Conservation (phyloP, 2,329 filamentous ascomycete species). For the Camptophora hylomeconis region DNA sequence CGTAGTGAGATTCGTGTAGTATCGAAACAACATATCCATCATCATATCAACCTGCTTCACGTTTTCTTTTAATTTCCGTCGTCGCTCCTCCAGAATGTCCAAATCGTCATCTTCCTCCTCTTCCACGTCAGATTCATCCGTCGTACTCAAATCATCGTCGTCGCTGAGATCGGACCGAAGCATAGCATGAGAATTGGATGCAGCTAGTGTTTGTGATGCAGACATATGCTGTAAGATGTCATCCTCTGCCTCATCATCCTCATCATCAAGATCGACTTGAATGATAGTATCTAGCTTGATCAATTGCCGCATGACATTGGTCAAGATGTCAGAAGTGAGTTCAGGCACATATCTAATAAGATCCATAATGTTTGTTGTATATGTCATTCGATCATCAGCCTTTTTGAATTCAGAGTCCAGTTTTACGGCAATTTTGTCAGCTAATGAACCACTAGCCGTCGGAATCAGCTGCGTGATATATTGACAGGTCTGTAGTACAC, state of each 20-base stretch:
- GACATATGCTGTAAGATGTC: conserved; percentile 48
- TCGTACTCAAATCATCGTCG: conserved; percentile 21
- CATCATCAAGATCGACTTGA: conserved; percentile 80
- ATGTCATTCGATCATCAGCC: conserved; percentile 69
- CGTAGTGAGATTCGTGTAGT: conserved; percentile 49
- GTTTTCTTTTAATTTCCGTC: conserved; percentile 64
- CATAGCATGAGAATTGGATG: conserved; percentile 23
- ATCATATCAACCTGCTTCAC: conserved; percentile 86
- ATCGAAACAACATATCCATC: conserved; percentile 73
- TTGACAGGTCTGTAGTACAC: conserved; percentile 63
- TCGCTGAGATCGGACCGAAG: conserved; percentile 41
- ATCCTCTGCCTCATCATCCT: conserved; percentile 77
- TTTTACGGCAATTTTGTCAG: conserved; percentile 50
- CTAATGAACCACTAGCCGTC: conserved; percentile 58
- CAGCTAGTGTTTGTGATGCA: conserved; percentile 16
- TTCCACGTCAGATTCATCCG: conserved; percentile 48
- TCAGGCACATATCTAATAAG: conserved; percentile 67
- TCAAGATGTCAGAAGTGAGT: conserved; percentile 65
- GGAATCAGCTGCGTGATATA: conserved; percentile 72
- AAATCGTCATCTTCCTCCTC: conserved; percentile 50
- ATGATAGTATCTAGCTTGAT: conserved; percentile 95
- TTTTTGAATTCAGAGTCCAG: conserved; percentile 70
- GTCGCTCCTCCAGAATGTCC: conserved; percentile 32
- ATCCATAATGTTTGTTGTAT: conserved; percentile 69
- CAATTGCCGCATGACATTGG: conserved; percentile 70